Evolutionary conservation across 331 rosid species (phyloP).

Genomic region (Acacia concinna): DNA sequence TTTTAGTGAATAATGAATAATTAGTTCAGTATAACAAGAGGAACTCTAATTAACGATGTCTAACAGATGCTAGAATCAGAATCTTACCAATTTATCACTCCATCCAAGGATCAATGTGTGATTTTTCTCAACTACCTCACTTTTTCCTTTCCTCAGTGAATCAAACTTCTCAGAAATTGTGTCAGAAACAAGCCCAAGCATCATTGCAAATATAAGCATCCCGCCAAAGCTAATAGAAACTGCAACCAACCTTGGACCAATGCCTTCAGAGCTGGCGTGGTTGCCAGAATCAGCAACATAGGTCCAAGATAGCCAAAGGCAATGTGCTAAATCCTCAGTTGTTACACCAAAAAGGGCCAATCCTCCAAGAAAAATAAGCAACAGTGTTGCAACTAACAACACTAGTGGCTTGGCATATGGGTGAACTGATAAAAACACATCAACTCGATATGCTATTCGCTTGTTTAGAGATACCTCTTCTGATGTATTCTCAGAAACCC

Average conservation of each 20-base stretch:
- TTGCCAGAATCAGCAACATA: constrained; percentile 89
- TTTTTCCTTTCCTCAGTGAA: constrained; percentile 87
- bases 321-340: constrained; percentile 58
- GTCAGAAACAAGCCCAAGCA: constrained; percentile 96
- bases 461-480: constrained; percentile 72
- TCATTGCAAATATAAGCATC: constrained; percentile 95
- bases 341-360: constrained; percentile 85
- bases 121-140: constrained; percentile 83
- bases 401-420: constrained; percentile 89
- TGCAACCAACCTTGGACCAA: constrained; percentile 78
- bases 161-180: constrained; percentile 87
- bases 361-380: constrained; percentile 78
- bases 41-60: not conserved
- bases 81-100: constrained; percentile 83
- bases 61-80: constrained; percentile 16
- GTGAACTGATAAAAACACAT: constrained; percentile 75
- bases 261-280: constrained; percentile 71
- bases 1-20: constrained; percentile 6
- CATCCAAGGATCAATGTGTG: constrained; percentile 94
- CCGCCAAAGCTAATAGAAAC: constrained; percentile 92
- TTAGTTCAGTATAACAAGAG: not conserved
- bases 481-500: constrained; percentile 52
- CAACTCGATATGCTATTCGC: constrained; percentile 69
- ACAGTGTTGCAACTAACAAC: constrained; percentile 70
- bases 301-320: constrained; percentile 94